Base-by-base conservation (phyloP, 2,329 filamentous ascomycete species). In the Cytospora piceicola region DNA sequence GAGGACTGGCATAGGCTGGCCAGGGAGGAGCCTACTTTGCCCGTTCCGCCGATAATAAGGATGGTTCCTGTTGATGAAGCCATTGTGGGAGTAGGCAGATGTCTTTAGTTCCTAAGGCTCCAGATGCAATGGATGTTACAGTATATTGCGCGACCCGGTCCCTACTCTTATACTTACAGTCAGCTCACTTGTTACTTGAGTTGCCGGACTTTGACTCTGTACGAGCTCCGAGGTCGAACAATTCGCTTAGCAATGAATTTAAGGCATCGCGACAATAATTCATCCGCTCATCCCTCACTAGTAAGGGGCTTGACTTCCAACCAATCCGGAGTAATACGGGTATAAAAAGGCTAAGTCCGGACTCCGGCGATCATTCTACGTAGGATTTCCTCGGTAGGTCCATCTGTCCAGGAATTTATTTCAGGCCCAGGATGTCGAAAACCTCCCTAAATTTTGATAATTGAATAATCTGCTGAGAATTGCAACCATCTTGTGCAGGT, bases 21-120 rank as follows among this genome's bases (percentile, higher is more conserved):
- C 36, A 83, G 71, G 36, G 77, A 76, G n/a, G 73, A 72, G 52
- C 77, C 76, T 1, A 81, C 75, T 57, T 80, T 82, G 64, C 81
- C 81, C 0, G 78, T 81, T 53, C 81, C 81, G 55, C 81, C 81
- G 2, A 77, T 72, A 9, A 83, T 70, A 49, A 83, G 75, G 49
- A 83, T 63, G 5, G 71, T 61, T 27, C 64, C 64, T 54, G 30
- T 24, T 20, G 56, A 14, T 14, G 65, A 32, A 39, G 61, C 34
- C 65, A 67, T 66, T 7, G 1, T 60, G 24, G 27, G 12, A n/a
- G 12, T 9, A 14, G n/a, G 11, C 11, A 17, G 42, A 20, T 17
- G 14, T 39, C 17, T 42, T 6, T 8, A 51, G 27, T 8, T 2
- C 11, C 12, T 14, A 34, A 34, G 27, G 27, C 3, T 29, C 27